Conservation (phyloP, 2,329 filamentous ascomycete genomes). For the Onygena corvina region DNA sequence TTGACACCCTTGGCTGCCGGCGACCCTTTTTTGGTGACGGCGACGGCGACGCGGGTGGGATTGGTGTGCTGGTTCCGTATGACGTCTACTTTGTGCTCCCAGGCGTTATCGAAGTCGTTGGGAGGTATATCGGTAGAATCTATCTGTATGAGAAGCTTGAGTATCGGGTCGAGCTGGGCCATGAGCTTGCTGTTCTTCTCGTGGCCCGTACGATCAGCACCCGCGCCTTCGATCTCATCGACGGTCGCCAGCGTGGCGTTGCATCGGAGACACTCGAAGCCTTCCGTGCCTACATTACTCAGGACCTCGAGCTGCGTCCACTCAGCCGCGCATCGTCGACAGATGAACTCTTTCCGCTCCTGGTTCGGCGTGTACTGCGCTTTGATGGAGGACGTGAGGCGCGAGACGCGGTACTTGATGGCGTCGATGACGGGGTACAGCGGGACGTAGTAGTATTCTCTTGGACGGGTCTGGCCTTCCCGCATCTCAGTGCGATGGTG, state of each 20-base stretch:
- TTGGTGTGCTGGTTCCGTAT: conserved; percentile 33
- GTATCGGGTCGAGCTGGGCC: conserved; percentile 37
- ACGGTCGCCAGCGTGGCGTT: conserved; percentile 36
- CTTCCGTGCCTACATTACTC: conserved; percentile 53
- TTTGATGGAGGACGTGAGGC: conserved; percentile 79
- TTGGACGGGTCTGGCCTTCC: conserved; percentile 67
- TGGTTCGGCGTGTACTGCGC: conserved; percentile 64
- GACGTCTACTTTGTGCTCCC: conserved; percentile 38
- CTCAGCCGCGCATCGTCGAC: conserved; percentile 65
- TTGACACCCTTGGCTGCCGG: conserved; percentile 31
- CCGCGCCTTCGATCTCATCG: conserved; percentile 34
- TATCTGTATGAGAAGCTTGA: conserved; percentile 38
- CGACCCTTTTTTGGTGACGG: conserved; percentile 26
- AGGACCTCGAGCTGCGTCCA: conserved; percentile 86
- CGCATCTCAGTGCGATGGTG: conserved; percentile 64
- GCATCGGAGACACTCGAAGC: conserved; percentile 79
- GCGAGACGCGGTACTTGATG: conserved; percentile 87
- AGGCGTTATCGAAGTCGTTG: conserved; percentile 39
- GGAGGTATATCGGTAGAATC: conserved; percentile 37
- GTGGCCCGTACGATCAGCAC: conserved; percentile 36
- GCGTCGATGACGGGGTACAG: conserved; percentile 89
- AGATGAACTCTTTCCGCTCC: conserved; percentile 88
- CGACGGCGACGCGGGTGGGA: conserved; percentile 31
- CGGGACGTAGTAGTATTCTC: conserved; percentile 95
- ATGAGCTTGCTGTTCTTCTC: conserved; percentile 41